Conservation (phyloP, 2,329 filamentous ascomycete genomes). For the Ophiobolus disseminans region DNA sequence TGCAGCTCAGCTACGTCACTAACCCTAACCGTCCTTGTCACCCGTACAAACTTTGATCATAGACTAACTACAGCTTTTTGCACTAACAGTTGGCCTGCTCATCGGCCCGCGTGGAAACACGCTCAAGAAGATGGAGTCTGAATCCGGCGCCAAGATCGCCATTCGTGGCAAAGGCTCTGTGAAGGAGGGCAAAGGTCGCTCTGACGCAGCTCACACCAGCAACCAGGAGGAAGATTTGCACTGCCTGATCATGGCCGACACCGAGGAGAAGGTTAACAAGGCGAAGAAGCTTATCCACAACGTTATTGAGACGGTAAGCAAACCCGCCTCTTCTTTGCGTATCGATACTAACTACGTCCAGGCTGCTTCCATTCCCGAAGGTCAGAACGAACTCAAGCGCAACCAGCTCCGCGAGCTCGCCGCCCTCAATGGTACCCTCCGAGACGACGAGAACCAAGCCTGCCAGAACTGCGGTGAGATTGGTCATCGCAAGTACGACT, state of each 20-base stretch:
- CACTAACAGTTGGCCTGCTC: constrained; percentile 96
- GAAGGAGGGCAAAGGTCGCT: constrained; percentile 98
- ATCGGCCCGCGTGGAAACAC: constrained; percentile 99
- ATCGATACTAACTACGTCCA: constrained; percentile 54
- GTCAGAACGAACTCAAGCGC: constrained; percentile 97
- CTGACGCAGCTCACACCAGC: constrained; percentile 97
- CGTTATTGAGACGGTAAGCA: constrained; percentile 93
- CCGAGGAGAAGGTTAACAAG: constrained; percentile 99
- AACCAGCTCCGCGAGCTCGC: constrained; percentile 98
- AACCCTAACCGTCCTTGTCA: constrained; percentile 44
- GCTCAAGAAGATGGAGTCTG: constrained; percentile 98
- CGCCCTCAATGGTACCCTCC: constrained; percentile 96
- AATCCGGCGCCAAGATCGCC: constrained; percentile 97
- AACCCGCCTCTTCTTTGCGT: not conserved
- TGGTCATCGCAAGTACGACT: constrained; percentile 98
- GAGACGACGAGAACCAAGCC: constrained; percentile 98
- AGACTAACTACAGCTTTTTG: constrained; percentile 90
- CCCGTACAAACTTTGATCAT: constrained; percentile 51
- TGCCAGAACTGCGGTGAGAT: constrained; percentile 99
- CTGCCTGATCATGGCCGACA: constrained; percentile 99
- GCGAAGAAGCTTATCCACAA: constrained; percentile 98
- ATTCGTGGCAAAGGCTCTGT: constrained; percentile 99
- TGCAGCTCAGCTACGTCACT: constrained; percentile 51
- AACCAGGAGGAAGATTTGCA: constrained; percentile 99
- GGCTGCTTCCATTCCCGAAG: constrained; percentile 98